These are phyloP conservation scores for Xylaria polymorpha DNA, from an alignment of 2,329 filamentous ascomycete species.

Conservation along the genomic window DNA sequence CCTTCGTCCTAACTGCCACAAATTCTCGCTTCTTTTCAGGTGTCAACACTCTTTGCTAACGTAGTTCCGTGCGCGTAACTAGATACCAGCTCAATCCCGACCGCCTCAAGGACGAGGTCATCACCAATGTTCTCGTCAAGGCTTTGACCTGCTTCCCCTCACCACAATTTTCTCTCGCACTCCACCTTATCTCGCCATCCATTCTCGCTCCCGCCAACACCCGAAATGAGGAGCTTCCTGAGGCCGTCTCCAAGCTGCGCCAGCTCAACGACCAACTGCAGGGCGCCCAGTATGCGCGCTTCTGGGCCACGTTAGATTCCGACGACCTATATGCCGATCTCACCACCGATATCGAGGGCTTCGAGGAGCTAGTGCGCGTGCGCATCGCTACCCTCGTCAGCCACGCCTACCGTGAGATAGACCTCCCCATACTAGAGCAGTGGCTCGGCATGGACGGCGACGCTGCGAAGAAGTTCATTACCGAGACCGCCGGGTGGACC, in stretches of 20 bases:
- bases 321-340: constrained; percentile 97
- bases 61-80: constrained; percentile 27
- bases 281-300: constrained; percentile 87
- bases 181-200: constrained; percentile 92
- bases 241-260: constrained; percentile 90
- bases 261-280: constrained; percentile 88
- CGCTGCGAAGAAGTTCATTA: constrained; percentile 79
- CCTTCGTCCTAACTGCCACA: constrained; percentile 4
- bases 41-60: not conserved
- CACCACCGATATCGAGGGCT: constrained; percentile 91
- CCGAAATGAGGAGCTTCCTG: constrained; percentile 76
- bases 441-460: constrained; percentile 80
- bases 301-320: constrained; percentile 92
- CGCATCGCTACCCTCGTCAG: constrained; percentile 89
- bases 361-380: constrained; percentile 92
- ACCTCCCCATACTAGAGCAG: constrained; percentile 73
- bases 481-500: constrained; percentile 87
- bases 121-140: constrained; percentile 99
- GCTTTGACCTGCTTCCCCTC: constrained; percentile 96
- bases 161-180: constrained; percentile 91
- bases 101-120: constrained; percentile 94
- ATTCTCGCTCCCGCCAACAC: constrained; percentile 69
- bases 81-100: constrained; percentile 99
- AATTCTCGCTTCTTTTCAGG: not conserved
- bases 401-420: constrained; percentile 80